Percentiles rank a stretch among this genome's conserved stretches.
These are phyloP conservation scores for Hanseniaspora sp. DNA, from an alignment of 1,139 yeast genomes.

Conservation along the genomic window DNA sequence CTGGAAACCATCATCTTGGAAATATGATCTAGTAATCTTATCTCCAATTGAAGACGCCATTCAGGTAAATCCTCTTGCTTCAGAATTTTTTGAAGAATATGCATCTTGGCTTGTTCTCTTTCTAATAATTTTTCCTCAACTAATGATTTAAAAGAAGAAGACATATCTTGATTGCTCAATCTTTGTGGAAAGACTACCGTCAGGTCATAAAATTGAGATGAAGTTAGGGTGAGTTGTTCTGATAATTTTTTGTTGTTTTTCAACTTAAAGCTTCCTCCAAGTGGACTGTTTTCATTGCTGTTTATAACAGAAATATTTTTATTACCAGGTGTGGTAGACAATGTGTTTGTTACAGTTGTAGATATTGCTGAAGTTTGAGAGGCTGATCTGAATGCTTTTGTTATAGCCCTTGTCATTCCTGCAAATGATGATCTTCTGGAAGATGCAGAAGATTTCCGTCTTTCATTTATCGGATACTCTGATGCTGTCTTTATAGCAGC, in stretches of 20 bases:
- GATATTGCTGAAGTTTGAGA: slow-evolving; percentile 3
- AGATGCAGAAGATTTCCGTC: not conserved
- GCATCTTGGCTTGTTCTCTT: slow-evolving; percentile 11
- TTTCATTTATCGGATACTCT: slow-evolving; percentile 8
- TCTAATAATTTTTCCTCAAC: not conserved
- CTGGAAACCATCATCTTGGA: not conserved
- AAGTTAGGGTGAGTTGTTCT: not conserved
- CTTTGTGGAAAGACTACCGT: not conserved
- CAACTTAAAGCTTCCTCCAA: not conserved
- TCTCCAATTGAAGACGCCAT: not conserved
- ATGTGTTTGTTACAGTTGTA: not conserved
- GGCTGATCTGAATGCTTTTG: slow-evolving; percentile 15
- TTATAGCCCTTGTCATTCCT: slow-evolving; percentile 14
- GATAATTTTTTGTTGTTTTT: not conserved
- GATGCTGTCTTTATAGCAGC: slow-evolving; percentile 10
- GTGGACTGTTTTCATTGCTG: not conserved
- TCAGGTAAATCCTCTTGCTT: slow-evolving; percentile 10
- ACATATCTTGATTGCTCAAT: too few species aligned
- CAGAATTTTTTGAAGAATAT: slow-evolving; percentile 1
- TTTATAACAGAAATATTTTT: too few species aligned
- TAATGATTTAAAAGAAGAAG: too few species aligned
- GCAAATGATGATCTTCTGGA: slow-evolving; percentile 13
- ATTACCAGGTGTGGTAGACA: too few species aligned
- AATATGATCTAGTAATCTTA: not conserved
- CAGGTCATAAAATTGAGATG: slow-evolving; percentile 5